These are phyloP conservation scores for Ustilago lituana DNA, from an alignment of 1,284 basidiomycete genomes.

Conservation along the genomic window DNA sequence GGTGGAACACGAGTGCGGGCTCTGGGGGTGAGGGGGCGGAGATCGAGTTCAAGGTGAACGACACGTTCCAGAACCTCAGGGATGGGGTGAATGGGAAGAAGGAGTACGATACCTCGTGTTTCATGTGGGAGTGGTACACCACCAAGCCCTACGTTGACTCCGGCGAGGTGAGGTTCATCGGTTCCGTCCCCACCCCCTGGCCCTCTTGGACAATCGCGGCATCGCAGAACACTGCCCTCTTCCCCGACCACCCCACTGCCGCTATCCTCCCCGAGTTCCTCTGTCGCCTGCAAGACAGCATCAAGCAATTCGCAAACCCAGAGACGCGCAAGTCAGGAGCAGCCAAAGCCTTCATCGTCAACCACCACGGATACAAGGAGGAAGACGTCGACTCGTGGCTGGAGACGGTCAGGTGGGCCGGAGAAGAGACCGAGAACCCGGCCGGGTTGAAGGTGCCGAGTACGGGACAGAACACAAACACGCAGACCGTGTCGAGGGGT, in stretches of 20 bases:
- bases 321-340: slow-evolving; percentile 23
- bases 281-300: slow-evolving; percentile 35
- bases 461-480: slow-evolving; percentile 45
- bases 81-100: slow-evolving; percentile 78
- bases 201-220: slow-evolving; percentile 79
- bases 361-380: slow-evolving; percentile 71
- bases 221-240: slow-evolving; percentile 36
- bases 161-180: slow-evolving; percentile 82
- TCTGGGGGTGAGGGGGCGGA: slow-evolving; percentile 2
- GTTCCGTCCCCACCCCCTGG: slow-evolving; percentile 91
- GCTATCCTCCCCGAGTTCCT: slow-evolving; percentile 45
- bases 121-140: slow-evolving; percentile 84
- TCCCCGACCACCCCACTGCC: background rate
- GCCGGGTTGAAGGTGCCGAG: slow-evolving; percentile 12
- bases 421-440: slow-evolving; percentile 50
- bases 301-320: slow-evolving; percentile 51
- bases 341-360: slow-evolving; percentile 43
- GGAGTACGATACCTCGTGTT: slow-evolving; percentile 24
- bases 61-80: slow-evolving; percentile 75
- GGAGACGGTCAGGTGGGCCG: slow-evolving; percentile 59
- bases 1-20: slow-evolving; percentile 40
- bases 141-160: slow-evolving; percentile 89
- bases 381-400: slow-evolving; percentile 77
- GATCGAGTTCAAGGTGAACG: slow-evolving; percentile 62
- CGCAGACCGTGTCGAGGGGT: slow-evolving; percentile 36